These are phyloP conservation scores for Scutellaria minor DNA, from an alignment of 257 asterid species.

Conservation along the genomic window DNA sequence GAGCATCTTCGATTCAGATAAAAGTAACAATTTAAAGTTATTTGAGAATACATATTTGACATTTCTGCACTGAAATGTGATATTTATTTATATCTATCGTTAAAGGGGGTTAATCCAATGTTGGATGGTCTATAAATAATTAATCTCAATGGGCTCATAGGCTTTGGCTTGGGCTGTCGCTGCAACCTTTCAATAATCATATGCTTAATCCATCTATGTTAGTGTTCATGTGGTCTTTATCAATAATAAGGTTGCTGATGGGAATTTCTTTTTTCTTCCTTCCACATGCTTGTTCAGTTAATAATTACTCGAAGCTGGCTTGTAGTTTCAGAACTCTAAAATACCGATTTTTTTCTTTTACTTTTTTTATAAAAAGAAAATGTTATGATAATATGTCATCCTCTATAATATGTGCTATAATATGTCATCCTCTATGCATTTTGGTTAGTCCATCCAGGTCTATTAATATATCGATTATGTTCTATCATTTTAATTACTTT, in stretches of 20 bases:
- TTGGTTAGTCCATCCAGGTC: not conserved
- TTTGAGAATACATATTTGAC: not conserved
- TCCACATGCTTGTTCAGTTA: not conserved
- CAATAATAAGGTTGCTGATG: conserved; percentile 27
- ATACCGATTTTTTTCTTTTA: not conserved
- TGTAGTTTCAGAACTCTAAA: conserved; percentile 19
- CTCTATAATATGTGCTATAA: not conserved
- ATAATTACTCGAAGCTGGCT: conserved; percentile 20
- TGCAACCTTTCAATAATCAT: conserved; percentile 1
- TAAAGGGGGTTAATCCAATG: not conserved
- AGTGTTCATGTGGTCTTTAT: conserved; percentile 15
- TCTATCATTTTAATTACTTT: not conserved
- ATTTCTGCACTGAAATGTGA: not conserved
- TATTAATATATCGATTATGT: conserved; percentile 12
- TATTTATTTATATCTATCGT: conserved; percentile 3
- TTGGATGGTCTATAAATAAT: conserved; percentile 1
- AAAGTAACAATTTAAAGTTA: not conserved
- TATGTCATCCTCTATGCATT: conserved; percentile 23
- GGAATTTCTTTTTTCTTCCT: conserved; percentile 26
- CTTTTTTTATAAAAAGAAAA: not conserved
- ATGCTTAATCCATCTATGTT: not conserved
- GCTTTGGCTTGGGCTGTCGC: not conserved
- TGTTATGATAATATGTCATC: not conserved
- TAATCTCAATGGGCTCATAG: conserved; percentile 12
- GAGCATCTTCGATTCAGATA: not conserved